phyloP scores from a whole-genome alignment of 2,329 filamentous ascomycete species.

The Claviceps humidiphila region DNA sequence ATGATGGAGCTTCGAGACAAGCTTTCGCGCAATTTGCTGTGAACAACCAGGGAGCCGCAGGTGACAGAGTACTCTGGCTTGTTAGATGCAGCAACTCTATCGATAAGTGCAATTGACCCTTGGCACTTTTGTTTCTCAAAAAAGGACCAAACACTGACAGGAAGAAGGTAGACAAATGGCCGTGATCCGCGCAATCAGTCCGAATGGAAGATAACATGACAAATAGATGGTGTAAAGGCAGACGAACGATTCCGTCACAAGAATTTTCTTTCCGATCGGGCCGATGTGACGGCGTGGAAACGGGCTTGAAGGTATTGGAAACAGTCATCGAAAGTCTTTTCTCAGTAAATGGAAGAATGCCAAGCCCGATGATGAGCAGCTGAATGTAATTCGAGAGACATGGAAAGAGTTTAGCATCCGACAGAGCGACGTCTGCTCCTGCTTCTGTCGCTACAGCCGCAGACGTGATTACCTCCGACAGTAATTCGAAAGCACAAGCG shows the following conservation, averaged over 20 bases:
- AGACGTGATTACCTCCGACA: constrained; percentile 39
- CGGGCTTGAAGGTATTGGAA: constrained; percentile 45
- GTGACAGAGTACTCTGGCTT: constrained; percentile 30
- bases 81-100: constrained; percentile 37
- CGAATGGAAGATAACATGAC: constrained; percentile 42
- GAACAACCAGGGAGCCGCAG: constrained; percentile 38
- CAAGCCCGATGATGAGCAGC: constrained; percentile 37
- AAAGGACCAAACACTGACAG: constrained; percentile 44
- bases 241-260: constrained; percentile 32
- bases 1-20: constrained; percentile 23
- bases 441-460: background rate
- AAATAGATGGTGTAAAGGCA: constrained; percentile 54
- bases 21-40: constrained; percentile 32
- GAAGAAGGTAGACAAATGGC: constrained; percentile 32
- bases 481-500: constrained; percentile 53
- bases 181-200: constrained; percentile 32
- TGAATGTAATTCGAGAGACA: constrained; percentile 38
- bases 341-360: constrained; percentile 49
- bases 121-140: constrained; percentile 34
- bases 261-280: constrained; percentile 38
- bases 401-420: constrained; percentile 38
- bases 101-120: constrained; percentile 31
- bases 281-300: constrained; percentile 54
- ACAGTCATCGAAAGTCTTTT: constrained; percentile 39
- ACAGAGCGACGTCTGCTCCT: constrained; percentile 2